Percentiles rank a stretch among this genome's conserved stretches.
These are phyloP conservation scores for Capsella bursapastoris DNA, from an alignment of 345 rosid species.

Conservation along the genomic window DNA sequence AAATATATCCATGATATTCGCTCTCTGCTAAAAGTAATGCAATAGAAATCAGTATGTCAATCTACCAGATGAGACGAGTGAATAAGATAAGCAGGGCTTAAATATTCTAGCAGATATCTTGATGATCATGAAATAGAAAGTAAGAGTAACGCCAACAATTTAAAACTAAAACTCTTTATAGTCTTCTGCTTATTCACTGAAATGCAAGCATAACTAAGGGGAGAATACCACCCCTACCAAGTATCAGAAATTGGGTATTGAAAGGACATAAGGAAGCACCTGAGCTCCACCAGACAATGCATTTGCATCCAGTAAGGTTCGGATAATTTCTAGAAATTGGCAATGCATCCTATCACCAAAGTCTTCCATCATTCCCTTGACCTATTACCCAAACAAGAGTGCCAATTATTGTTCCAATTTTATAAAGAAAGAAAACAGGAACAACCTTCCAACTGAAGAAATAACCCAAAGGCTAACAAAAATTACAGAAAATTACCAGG, in stretches of 20 bases:
- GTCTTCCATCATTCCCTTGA: constrained; percentile 94
- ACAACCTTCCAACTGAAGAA: constrained; percentile 18
- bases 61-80: constrained; percentile 13
- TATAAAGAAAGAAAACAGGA: neutral
- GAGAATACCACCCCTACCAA: constrained; percentile 10
- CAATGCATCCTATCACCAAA: constrained; percentile 96
- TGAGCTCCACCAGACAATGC: constrained; percentile 79
- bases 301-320: constrained; percentile 91
- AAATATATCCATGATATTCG: constrained; percentile 80
- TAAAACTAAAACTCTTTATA: neutral
- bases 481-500: constrained; percentile 60
- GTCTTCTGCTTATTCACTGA: constrained; percentile 1
- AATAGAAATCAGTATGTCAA: constrained; percentile 22
- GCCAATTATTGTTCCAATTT: constrained; percentile 9
- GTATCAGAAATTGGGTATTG: neutral
- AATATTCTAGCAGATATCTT: constrained; percentile 23
- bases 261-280: constrained; percentile 50
- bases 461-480: constrained; percentile 23
- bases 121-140: neutral
- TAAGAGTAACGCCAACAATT: neutral
- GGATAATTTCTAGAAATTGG: constrained; percentile 97
- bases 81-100: neutral
- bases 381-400: constrained; percentile 53
- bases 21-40: constrained; percentile 67
- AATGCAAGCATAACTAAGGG: constrained; percentile 7